A percentile compares a stretch with the other conserved stretches of the same genome.
Conservation (phyloP, 208 protist species). For the Leishmania aethiopica region DNA sequence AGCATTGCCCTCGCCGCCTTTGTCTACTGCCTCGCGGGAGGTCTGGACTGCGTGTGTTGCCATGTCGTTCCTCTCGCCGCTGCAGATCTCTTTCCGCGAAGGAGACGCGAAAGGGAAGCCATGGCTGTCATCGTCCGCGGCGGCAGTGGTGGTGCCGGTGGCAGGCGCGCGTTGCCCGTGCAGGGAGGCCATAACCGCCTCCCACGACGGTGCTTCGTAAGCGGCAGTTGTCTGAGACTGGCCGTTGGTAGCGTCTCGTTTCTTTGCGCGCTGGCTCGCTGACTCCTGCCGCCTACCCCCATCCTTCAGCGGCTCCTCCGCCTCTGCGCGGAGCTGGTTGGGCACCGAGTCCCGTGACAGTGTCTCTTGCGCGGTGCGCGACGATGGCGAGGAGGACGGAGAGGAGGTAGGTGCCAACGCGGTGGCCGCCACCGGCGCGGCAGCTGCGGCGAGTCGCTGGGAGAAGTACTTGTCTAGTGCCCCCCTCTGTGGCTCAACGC, state of each 20-base stretch:
- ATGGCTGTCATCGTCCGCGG: too few relatives aligned
- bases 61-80: not conserved
- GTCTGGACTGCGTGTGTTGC: not conserved
- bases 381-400: not conserved
- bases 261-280: not conserved
- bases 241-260: not conserved
- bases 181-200: conserved; percentile 32
- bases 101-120: not conserved
- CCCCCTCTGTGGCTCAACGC: conserved; percentile 75
- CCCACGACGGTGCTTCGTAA: conserved; percentile 29
- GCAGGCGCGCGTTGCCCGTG: not conserved
- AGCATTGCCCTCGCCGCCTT: not conserved
- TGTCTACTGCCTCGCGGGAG: not conserved
- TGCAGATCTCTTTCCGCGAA: not conserved
- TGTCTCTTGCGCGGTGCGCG: not conserved
- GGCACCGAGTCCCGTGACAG: not conserved
- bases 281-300: not conserved
- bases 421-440: not conserved
- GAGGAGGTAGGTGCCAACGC: not conserved
- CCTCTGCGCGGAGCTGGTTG: not conserved
- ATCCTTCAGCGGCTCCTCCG: not conserved
- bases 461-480: conserved; percentile 74
- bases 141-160: not conserved
- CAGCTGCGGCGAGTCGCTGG: conserved; percentile 19
- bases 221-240: not conserved